These are phyloP conservation scores for Vitis hybrid DNA, from an alignment of 177 flowering plant genomes.

Conservation along the genomic window DNA sequence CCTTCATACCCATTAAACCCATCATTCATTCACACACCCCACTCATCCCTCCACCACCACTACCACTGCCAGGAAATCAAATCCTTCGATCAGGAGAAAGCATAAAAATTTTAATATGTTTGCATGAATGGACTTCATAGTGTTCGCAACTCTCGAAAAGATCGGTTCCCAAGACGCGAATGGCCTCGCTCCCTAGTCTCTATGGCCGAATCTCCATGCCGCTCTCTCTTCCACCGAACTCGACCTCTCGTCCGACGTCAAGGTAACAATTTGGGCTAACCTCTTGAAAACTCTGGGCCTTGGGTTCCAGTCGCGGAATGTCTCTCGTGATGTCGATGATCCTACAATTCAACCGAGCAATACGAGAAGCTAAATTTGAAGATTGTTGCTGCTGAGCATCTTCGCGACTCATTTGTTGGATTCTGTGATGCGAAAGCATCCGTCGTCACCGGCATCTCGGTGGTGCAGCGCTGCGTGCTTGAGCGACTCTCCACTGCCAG, in stretches of 20 bases:
- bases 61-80: no score
- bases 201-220: constrained; percentile 51
- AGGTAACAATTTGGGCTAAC: constrained; percentile 49
- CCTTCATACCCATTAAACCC: no score
- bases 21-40: no score
- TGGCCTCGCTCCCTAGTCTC: constrained; percentile 47
- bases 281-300: constrained; percentile 53
- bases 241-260: constrained; percentile 44
- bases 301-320: constrained; percentile 27
- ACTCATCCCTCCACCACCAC: no score
- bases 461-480: constrained; percentile 46
- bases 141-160: constrained; percentile 68
- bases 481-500: constrained; percentile 68
- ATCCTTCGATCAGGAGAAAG: no score
- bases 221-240: constrained; percentile 39
- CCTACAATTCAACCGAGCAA: constrained; percentile 33
- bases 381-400: constrained; percentile 56
- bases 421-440: constrained; percentile 51
- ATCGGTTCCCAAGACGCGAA: constrained; percentile 49
- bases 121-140: constrained; percentile 55
- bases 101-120: no score
- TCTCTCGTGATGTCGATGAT: constrained; percentile 17
- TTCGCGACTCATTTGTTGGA: constrained; percentile 69
- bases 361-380: constrained; percentile 49
- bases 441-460: constrained; percentile 37